Conservation (phyloP, 1,139 yeast genomes). For the Pichia inconspicua region DNA sequence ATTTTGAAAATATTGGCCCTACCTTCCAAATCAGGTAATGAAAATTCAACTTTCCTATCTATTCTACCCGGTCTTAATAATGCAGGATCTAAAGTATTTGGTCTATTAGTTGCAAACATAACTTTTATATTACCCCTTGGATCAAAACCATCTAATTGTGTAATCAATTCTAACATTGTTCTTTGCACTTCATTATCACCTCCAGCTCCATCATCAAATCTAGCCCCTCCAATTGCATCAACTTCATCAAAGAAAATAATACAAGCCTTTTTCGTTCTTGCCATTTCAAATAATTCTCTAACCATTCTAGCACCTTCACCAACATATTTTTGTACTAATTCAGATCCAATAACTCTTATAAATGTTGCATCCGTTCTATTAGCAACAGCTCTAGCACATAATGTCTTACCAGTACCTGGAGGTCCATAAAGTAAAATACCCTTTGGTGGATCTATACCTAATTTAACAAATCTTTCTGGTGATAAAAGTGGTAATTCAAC, state of each 20-base stretch:
- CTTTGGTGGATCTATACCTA: slow-evolving; percentile 98
- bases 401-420: slow-evolving; percentile 97
- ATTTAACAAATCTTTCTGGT: slow-evolving; percentile 91
- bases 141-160: slow-evolving; percentile 96
- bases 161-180: slow-evolving; percentile 95
- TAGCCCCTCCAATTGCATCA: slow-evolving; percentile 98
- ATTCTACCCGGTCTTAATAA: slow-evolving; percentile 95
- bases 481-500: slow-evolving; percentile 90
- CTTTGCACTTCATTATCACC: slow-evolving; percentile 99
- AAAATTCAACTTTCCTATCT: slow-evolving; percentile 95
- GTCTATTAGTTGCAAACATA: slow-evolving; percentile 98
- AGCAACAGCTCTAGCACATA: slow-evolving; percentile 98
- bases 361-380: slow-evolving; percentile 98
- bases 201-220: slow-evolving; percentile 99
- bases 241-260: slow-evolving; percentile 94
- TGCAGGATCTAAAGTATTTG: slow-evolving; percentile 97
- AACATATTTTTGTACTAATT: slow-evolving; percentile 93
- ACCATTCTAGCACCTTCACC: slow-evolving; percentile 99
- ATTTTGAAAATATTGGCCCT: slow-evolving; percentile 95
- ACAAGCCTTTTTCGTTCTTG: slow-evolving; percentile 94
- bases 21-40: slow-evolving; percentile 93
- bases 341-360: slow-evolving; percentile 95
- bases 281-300: slow-evolving; percentile 96
- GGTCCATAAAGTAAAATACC: slow-evolving; percentile 95
- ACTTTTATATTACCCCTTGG: slow-evolving; percentile 98